Base-by-base conservation (phyloP, 257 asterid genomes). In the Handroanthus guayacan region DNA sequence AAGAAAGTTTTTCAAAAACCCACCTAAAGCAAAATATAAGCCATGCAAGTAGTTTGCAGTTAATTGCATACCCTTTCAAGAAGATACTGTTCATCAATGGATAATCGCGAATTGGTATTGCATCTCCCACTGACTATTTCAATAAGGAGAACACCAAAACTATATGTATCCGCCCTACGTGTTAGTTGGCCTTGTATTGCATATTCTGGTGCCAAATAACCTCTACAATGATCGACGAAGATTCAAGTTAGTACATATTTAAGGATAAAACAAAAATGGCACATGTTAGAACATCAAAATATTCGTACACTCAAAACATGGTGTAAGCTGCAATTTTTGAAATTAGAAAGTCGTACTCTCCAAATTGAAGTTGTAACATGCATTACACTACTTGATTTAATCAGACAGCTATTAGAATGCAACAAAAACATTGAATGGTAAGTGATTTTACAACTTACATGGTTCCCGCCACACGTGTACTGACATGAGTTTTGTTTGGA, bases 381-480 rank as follows among this genome's bases (percentile, higher is more conserved):
- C 34, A 5, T 54, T 54, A 54, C 9, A 16, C 34, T 54, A 17
- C 11, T 54, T 2, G 31, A 54, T 1, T n/a, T 54, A 5, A 54
- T 54, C 60, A 16, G 17, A 17, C 6, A n/a, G 2, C 31, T 5
- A 54, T 17, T 6, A 16, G 58, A 52, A 16, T n/a, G 61, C 31
- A 16, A 54, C 61, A 54, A 54, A 5, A 16, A 54, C 6, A 44
- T 50, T 12, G 5, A 12, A 12, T 50, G 55, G 13, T 50, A 50
- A 50, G 17, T 47, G 16, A 50, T 50, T 16, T 41, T 7, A 37
- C 16, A 6, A 82, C 97, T 86, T 81, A 91, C 97, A 91, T 78
- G 36, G 97, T 91, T 73, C 97, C 97, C 2, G 97, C 96, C 36
- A 91, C 97, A 0, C 93, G 92, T 14, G 97, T 91, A 66, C 93